Percentiles rank a stretch among this genome's conserved stretches.
Evolutionary conservation across 768 basidiomycete genomes (phyloP).

Genomic region (Coprinopsis strossmayeri): DNA sequence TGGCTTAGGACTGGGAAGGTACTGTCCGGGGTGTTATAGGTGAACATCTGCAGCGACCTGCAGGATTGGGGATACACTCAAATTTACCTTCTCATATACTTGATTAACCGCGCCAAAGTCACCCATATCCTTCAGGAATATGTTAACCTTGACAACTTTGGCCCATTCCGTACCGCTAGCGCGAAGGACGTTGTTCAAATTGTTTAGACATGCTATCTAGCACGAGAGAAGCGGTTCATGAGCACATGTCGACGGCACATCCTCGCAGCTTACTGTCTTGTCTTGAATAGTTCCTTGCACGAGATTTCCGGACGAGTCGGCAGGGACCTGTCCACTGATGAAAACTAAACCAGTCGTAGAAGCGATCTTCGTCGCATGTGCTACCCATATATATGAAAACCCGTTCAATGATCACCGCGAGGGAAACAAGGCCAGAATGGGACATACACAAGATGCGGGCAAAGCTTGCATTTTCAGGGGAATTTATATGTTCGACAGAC

Average conservation of each 20-base stretch:
- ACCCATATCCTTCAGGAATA: constrained; percentile 33
- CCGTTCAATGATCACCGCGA: not conserved
- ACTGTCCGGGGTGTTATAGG: constrained; percentile 24
- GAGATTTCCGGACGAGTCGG: constrained; percentile 39
- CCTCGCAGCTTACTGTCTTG: constrained; percentile 40
- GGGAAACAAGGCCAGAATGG: constrained; percentile 13
- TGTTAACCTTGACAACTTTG: constrained; percentile 35
- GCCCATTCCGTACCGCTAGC: constrained; percentile 35
- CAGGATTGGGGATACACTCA: too few species aligned
- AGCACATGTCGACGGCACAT: not conserved
- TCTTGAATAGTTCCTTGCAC: constrained; percentile 52
- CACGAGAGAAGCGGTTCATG: not conserved
- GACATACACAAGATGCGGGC: constrained; percentile 44
- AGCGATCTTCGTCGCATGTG: constrained; percentile 50
- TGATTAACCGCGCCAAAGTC: constrained; percentile 35
- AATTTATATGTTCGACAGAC: constrained; percentile 51
- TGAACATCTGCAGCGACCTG: not conserved
- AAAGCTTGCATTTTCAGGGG: constrained; percentile 34
- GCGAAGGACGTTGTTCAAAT: constrained; percentile 32
- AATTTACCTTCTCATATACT: constrained; percentile 27
- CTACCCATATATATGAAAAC: constrained; percentile 24
- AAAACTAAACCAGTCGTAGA: constrained; percentile 40
- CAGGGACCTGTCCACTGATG: constrained; percentile 54
- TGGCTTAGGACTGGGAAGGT: constrained; percentile 35
- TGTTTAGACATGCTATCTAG: constrained; percentile 16